phyloP scores from a whole-genome alignment of 1,139 yeast species.

The Blastobotrys elegans region DNA sequence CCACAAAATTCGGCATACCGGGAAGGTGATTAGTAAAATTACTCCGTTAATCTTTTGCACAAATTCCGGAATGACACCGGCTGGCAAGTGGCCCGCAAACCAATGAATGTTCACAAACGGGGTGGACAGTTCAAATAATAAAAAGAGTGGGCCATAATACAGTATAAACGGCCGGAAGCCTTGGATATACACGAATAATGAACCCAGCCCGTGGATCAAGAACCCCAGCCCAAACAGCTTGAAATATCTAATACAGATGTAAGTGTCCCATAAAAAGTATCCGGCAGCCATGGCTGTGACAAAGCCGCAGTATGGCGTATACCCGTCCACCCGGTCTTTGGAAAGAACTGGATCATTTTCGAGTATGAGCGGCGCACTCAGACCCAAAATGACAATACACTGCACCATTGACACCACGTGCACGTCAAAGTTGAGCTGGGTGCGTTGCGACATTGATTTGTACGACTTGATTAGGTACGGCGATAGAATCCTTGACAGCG shows the following conservation, averaged over 20 bases:
- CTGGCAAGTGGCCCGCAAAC: slow-evolving; percentile 76
- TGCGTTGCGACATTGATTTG: slow-evolving; percentile 42
- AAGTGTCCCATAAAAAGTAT: slow-evolving; percentile 88
- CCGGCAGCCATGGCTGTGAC: slow-evolving; percentile 71
- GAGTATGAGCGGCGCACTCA: slow-evolving; percentile 57
- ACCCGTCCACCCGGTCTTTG: slow-evolving; percentile 51
- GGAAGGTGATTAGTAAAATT: slow-evolving; percentile 62
- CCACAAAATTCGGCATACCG: slow-evolving; percentile 74
- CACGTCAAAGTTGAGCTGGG: slow-evolving; percentile 71
- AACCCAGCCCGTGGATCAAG: slow-evolving; percentile 78
- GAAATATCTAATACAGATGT: slow-evolving; percentile 57
- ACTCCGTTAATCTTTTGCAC: slow-evolving; percentile 65
- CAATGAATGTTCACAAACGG: slow-evolving; percentile 91
- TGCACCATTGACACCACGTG: slow-evolving; percentile 89
- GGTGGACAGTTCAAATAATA: slow-evolving; percentile 84
- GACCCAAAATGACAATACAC: slow-evolving; percentile 51
- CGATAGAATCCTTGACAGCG: slow-evolving; percentile 43
- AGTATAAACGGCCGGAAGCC: slow-evolving; percentile 69
- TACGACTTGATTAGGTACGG: slow-evolving; percentile 47
- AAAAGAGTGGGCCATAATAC: slow-evolving; percentile 79
- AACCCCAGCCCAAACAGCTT: slow-evolving; percentile 76
- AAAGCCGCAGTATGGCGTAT: slow-evolving; percentile 69
- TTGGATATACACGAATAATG: slow-evolving; percentile 65
- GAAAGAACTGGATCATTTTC: slow-evolving; percentile 53
- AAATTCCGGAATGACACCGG: slow-evolving; percentile 45